A percentile compares a stretch with the other conserved stretches of the same genome.
phyloP scores from a whole-genome alignment of 306 rosid species.

The Quercus bicolor region DNA sequence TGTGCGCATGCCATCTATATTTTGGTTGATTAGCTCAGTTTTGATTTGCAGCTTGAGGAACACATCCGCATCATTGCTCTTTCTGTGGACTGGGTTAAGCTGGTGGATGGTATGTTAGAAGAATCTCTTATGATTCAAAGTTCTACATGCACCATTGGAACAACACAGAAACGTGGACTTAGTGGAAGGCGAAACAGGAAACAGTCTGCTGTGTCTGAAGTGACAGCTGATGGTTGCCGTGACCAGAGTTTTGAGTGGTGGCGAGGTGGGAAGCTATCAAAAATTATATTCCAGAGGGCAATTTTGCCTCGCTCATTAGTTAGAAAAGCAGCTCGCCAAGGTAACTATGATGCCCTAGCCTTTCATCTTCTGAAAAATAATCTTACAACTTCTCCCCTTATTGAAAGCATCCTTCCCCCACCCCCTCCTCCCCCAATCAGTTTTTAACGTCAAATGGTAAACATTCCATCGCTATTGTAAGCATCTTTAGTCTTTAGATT shows the following conservation, averaged over 20 bases:
- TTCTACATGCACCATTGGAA: slow-evolving; percentile 47
- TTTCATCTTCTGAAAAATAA: slow-evolving; percentile 3
- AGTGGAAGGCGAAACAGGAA: slow-evolving; percentile 66
- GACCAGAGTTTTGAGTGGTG: slow-evolving; percentile 66
- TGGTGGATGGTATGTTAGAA: slow-evolving; percentile 70
- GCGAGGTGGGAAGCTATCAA: slow-evolving; percentile 74
- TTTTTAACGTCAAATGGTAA: background rate
- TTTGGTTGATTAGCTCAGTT: slow-evolving; percentile 21
- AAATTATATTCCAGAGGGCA: slow-evolving; percentile 71
- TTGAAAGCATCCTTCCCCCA: background rate
- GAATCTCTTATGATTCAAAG: slow-evolving; percentile 60
- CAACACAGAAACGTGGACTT: slow-evolving; percentile 67
- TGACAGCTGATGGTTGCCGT: slow-evolving; percentile 34
- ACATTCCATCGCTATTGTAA: background rate
- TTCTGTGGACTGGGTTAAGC: slow-evolving; percentile 78
- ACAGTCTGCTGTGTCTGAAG: slow-evolving; percentile 58
- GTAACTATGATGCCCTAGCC: slow-evolving; percentile 29
- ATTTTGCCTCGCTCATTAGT: slow-evolving; percentile 54
- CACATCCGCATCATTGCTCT: slow-evolving; percentile 62
- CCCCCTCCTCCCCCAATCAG: background rate
- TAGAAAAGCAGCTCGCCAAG: slow-evolving; percentile 82
- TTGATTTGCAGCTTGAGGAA: slow-evolving; percentile 77
- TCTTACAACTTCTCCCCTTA: background rate
- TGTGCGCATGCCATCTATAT: background rate
- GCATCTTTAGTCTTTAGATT: slow-evolving; percentile 4